phyloP scores from a whole-genome alignment of 2,329 filamentous ascomycete genomes.

The Leptographium lundbergii region DNA sequence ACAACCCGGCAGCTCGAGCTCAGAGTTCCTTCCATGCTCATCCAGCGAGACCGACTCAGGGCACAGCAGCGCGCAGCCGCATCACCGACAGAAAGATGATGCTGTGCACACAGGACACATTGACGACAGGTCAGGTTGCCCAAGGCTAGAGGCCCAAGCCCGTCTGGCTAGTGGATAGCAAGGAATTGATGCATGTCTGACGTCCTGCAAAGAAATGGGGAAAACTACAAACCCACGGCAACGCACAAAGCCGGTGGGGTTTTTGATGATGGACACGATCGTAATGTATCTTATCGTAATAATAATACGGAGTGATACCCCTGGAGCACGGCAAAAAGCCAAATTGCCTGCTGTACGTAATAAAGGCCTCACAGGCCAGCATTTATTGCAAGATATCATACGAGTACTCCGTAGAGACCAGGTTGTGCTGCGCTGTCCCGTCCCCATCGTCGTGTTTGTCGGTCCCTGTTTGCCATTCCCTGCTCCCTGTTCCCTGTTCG shows the following conservation, averaged over 20 bases:
- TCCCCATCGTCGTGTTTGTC: too few relatives aligned
- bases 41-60: slow-evolving; percentile 39
- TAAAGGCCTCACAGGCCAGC: neutral
- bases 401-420: too few relatives aligned
- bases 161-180: slow-evolving; percentile 25
- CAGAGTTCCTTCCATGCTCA: slow-evolving; percentile 50
- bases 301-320: neutral
- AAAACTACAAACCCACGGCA: neutral
- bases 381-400: neutral
- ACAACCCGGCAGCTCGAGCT: slow-evolving; percentile 33
- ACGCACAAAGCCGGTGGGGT: neutral
- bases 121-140: too few relatives aligned
- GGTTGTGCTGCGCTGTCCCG: too few relatives aligned
- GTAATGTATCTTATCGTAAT: neutral
- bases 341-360: neutral
- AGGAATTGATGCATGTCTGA: slow-evolving; percentile 23
- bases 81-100: slow-evolving; percentile 20
- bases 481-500: neutral
- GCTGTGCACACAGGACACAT: slow-evolving; percentile 19
- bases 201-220: neutral
- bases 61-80: slow-evolving; percentile 28
- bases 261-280: neutral
- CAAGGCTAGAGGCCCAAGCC: slow-evolving; percentile 20
- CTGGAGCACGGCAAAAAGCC: neutral
- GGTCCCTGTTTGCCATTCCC: neutral